Conservation (phyloP, 108 stramenopile species). For the Skeletonema menzelii region DNA sequence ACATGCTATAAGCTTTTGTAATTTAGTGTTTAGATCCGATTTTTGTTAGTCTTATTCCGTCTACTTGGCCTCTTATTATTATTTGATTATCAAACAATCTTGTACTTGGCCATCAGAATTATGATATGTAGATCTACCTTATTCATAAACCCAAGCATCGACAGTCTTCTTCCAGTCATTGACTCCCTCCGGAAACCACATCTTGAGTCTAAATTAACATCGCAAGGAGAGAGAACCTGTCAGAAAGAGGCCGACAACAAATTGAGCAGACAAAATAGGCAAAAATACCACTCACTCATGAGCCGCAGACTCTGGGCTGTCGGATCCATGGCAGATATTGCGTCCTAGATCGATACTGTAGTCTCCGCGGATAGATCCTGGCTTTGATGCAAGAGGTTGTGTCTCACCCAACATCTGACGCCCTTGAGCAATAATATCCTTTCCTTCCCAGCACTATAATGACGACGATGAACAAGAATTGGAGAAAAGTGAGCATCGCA, state of each 20-base stretch:
- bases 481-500: neutral
- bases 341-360: conserved; percentile 84
- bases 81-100: neutral
- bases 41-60: neutral
- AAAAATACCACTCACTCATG: conserved; percentile 47
- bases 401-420: conserved; percentile 92
- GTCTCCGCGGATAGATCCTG: conserved; percentile 83
- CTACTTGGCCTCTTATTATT: neutral
- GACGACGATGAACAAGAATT: neutral
- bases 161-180: conserved; percentile 82
- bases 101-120: too few species aligned
- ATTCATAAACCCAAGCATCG: conserved; percentile 75
- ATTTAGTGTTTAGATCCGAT: neutral
- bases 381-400: conserved; percentile 83
- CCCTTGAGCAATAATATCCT: conserved; percentile 82
- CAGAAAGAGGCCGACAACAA: neutral
- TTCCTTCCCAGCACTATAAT: conserved; percentile 66
- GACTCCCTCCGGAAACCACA: conserved; percentile 90
- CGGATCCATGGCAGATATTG: conserved; percentile 73
- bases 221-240: neutral
- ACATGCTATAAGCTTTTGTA: neutral
- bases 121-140: conserved; percentile 12
- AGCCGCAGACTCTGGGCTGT: conserved; percentile 72
- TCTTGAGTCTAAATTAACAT: conserved; percentile 48
- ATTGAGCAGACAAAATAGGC: neutral